Conservation (phyloP, 1,284 basidiomycete species). For the Pseudozyma pruni region DNA sequence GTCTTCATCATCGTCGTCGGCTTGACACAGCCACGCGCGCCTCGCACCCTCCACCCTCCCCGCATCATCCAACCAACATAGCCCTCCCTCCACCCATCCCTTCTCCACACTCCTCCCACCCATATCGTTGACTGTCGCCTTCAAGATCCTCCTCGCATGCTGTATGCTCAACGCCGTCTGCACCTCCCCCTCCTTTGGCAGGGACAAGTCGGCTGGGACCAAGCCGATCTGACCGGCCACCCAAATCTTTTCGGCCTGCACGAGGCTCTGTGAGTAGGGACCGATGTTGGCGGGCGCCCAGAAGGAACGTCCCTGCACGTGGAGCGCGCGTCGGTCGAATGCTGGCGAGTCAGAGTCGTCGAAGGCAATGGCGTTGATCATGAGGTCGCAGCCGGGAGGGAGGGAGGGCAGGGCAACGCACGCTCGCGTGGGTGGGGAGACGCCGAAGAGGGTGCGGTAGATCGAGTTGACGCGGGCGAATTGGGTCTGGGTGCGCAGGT, state of each 20-base stretch:
- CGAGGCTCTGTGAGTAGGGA: conserved; percentile 93
- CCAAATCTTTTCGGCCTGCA: conserved; percentile 80
- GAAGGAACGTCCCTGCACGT: conserved; percentile 94
- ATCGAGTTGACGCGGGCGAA: conserved; percentile 69
- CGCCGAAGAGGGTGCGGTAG: conserved; percentile 85
- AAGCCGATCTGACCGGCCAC: conserved; percentile 96
- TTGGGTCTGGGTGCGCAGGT: conserved; percentile 72
- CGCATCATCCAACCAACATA: conserved; percentile 62
- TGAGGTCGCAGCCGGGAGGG: conserved; percentile 14
- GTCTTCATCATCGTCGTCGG: conserved; percentile 4
- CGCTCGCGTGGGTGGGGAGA: conserved; percentile 89
- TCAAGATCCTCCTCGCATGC: conserved; percentile 79
- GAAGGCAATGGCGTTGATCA: conserved; percentile 26
- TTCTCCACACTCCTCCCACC: conserved; percentile 27
- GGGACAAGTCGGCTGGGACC: conserved; percentile 77
- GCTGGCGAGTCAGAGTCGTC: conserved; percentile 1
- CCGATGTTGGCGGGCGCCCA: conserved; percentile 99
- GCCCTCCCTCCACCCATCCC: conserved; percentile 61
- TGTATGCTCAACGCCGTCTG: conserved; percentile 83
- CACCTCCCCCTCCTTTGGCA: conserved; percentile 73
- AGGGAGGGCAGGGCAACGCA: conserved; percentile 77
- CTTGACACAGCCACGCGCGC: conserved; percentile 18
- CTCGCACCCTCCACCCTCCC: conserved; percentile 13
- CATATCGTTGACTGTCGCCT: conserved; percentile 50
- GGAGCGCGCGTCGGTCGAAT: conserved; percentile 72